Base-by-base conservation (phyloP, 1,284 basidiomycete genomes). In the Apiotrichum brassicae region DNA sequence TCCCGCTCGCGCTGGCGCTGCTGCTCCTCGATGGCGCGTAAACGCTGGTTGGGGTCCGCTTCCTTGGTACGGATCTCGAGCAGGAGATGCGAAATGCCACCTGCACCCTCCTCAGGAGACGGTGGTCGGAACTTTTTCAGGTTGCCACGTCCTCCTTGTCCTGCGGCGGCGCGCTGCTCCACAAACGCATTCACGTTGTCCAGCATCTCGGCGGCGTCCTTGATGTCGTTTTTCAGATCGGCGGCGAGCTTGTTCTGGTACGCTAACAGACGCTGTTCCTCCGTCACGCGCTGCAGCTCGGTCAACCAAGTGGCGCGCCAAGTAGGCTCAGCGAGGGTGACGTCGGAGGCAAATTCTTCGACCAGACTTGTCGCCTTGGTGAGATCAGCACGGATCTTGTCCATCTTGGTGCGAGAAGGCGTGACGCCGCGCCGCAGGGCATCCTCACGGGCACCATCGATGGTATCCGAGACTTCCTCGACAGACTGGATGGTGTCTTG, bases 291-390 rank as follows among this genome's bases (percentile, higher is more conserved):
- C 76, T 91, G 87, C 68, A 98, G 73, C 76, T 98, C 94, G 63
- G 87, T 83, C 62, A 89, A 88, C 94, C 94, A 98, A 22, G 93
- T 97, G 78, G 94, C 91, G 77, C 94, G 91, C 94, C 94, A 98
- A 78, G 88, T 88, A 43, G 94, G 92, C 65, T 88, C 92, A 62
- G 95, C 82, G 4, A 87, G 86, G 59, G 84, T 81, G 59, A 97
- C 86, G 68, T 94, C 90, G 57, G 85, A 82, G 60, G 84, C 82
- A 46, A 98, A 77, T 58, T 82, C 84, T 52, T 84, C 79, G 33
- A 97, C 77, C 69, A 92, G 85, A 16, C 76, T 72, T 20, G 80
- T 79, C 18, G 86, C 82, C n/a, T 78, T 75, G 16, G 79, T 78
- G 45, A 97, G 80, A 60, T 91, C 87, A 53, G 81, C 81, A 63